These are phyloP conservation scores for Haematococcus sp. DNA, from an alignment of 139 green algal genomes.

Conservation along the genomic window DNA sequence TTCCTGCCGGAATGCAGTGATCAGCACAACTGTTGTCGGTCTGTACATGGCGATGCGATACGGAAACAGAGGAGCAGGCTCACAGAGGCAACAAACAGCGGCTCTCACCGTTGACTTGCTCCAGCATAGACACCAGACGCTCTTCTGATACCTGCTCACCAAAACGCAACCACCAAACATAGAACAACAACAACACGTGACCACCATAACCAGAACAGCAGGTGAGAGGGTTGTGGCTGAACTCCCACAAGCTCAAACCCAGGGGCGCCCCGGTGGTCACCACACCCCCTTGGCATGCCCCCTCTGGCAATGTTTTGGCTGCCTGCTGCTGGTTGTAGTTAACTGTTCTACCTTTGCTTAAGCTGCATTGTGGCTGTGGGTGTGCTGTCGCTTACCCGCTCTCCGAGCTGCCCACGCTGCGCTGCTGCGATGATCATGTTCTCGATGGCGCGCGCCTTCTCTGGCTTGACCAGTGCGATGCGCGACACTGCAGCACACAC, in stretches of 20 bases:
- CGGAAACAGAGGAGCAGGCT: no score
- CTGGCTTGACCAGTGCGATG: conserved; percentile 94
- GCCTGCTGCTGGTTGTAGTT: no score
- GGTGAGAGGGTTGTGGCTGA: no score
- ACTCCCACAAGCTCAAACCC: no score
- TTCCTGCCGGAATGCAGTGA: no score
- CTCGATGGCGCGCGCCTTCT: conserved; percentile 90
- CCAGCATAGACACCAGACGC: conserved; percentile 75
- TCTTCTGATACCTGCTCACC: conserved; percentile 73
- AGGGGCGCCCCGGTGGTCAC: no score
- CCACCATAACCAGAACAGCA: not conserved
- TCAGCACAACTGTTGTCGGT: no score
- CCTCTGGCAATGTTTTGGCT: no score
- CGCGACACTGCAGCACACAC: conserved; percentile 72
- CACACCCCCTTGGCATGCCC: no score
- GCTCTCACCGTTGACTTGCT: conserved; percentile 75
- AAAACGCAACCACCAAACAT: not conserved
- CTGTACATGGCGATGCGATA: no score
- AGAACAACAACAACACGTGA: not conserved
- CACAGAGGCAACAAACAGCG: conserved; percentile 1
- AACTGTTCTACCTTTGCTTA: no score
- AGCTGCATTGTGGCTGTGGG: no score
- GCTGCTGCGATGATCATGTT: conserved; percentile 83
- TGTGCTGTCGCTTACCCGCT: conserved; percentile 63
- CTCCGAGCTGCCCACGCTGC: conserved; percentile 66